These are phyloP conservation scores for Parathielavia hyrcaniae DNA, from an alignment of 495 filamentous ascomycete species.

Conservation along the genomic window DNA sequence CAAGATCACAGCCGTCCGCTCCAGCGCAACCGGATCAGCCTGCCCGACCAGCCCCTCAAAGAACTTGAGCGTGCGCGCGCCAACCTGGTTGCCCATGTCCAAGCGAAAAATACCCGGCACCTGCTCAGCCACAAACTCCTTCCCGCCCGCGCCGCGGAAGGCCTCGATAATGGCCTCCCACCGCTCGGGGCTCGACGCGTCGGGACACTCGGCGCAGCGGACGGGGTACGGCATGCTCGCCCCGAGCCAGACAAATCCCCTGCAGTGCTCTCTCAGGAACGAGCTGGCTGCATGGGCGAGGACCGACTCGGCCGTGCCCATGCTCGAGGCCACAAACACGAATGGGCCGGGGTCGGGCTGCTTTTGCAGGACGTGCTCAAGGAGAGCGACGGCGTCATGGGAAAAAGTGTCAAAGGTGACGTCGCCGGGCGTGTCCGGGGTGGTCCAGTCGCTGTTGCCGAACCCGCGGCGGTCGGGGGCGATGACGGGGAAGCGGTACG, in stretches of 20 bases:
- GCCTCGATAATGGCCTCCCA: slow-evolving; percentile 4
- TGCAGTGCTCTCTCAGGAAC: slow-evolving; percentile 8
- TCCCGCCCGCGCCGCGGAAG: not conserved
- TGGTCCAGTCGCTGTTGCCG: slow-evolving; percentile 25
- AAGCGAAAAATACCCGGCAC: slow-evolving; percentile 2
- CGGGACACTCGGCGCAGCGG: slow-evolving; percentile 6
- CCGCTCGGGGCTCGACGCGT: not conserved
- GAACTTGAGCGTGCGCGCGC: slow-evolving; percentile 6
- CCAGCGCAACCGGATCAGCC: slow-evolving; percentile 17
- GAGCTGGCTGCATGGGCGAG: slow-evolving; percentile 8
- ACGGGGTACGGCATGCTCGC: slow-evolving; percentile 19
- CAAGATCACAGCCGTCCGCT: slow-evolving; percentile 9
- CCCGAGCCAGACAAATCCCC: slow-evolving; percentile 22
- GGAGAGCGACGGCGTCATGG: slow-evolving; percentile 9
- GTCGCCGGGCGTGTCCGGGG: not conserved
- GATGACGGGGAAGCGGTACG: slow-evolving; percentile 24
- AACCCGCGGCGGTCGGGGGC: slow-evolving; percentile 32
- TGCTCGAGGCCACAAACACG: slow-evolving; percentile 25
- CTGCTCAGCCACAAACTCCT: not conserved
- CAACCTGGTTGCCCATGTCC: slow-evolving; percentile 7
- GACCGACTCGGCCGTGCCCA: slow-evolving; percentile 25
- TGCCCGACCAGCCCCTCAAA: slow-evolving; percentile 13
- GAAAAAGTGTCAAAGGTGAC: slow-evolving; percentile 27
- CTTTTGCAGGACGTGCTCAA: slow-evolving; percentile 1
- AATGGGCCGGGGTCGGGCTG: slow-evolving; percentile 17